Conservation (phyloP, 345 rosid species). For the Lepidium didymum region DNA sequence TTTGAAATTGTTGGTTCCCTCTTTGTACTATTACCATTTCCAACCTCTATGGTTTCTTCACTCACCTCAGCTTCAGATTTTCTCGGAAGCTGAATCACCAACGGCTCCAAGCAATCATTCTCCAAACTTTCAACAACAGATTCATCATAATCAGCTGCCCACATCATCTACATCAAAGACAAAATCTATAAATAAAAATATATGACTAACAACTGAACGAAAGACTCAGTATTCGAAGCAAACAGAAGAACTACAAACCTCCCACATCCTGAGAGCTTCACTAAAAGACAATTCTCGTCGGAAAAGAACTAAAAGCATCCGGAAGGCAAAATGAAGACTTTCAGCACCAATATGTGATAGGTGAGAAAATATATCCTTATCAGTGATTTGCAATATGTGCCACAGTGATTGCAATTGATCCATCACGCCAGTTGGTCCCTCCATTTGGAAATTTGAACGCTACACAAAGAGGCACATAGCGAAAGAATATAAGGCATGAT, state of each 20-base stretch:
- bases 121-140: slow-evolving; percentile 44
- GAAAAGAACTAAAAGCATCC: slow-evolving; percentile 84
- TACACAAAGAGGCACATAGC: slow-evolving; percentile 27
- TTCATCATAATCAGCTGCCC: slow-evolving; percentile 95
- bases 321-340: slow-evolving; percentile 96
- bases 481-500: slow-evolving; percentile 9
- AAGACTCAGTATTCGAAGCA: background rate
- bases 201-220: background rate
- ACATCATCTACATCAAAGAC: slow-evolving; percentile 70
- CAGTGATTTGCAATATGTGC: slow-evolving; percentile 74
- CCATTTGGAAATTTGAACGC: slow-evolving; percentile 86
- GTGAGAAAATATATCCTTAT: slow-evolving; percentile 76
- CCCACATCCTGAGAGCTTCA: slow-evolving; percentile 95
- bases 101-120: slow-evolving; percentile 64
- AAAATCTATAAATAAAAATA: background rate
- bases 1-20: slow-evolving; percentile 17
- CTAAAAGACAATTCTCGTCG: slow-evolving; percentile 70
- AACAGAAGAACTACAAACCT: slow-evolving; percentile 42
- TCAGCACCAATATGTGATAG: slow-evolving; percentile 79
- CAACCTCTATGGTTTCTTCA: slow-evolving; percentile 39
- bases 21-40: slow-evolving; percentile 26
- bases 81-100: slow-evolving; percentile 48
- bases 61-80: slow-evolving; percentile 39
- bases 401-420: slow-evolving; percentile 76
- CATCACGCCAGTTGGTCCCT: slow-evolving; percentile 95